Evolutionary conservation across 2,329 filamentous ascomycete species (phyloP), one percentile per base, ranked within the genome.

Genomic region (Plenodomus tracheiphilus): DNA sequence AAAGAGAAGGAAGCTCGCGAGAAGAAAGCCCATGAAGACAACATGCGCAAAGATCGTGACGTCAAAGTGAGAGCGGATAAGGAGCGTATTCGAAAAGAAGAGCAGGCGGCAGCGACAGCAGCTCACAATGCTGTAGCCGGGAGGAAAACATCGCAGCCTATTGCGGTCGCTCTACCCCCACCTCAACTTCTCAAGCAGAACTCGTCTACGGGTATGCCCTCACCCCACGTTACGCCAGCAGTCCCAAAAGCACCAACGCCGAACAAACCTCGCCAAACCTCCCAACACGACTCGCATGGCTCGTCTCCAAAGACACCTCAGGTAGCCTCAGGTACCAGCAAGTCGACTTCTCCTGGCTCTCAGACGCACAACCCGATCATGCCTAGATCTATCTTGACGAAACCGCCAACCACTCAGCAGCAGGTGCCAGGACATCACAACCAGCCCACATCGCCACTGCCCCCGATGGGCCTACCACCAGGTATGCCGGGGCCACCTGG

Each of bases 161-260:
- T 75, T 60, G 59, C 73, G 45, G 77, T 82, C 25, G 78, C 80
- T 39, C 68, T 84, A 35, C 79, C 82, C 30, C 79, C 82, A 30
- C 75, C 80, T 37, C 79, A 78, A 41, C 65, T 84, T 43, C 73
- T 79, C 34, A 78, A 83, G 58, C 79, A 82, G 47, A 80, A 76
- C 22, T 71, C 69, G 18, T 72, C 75, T 25, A 74, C 76, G 15
- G 75, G 74, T 50, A 81, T 87, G 56, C 84, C 85, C 40, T 97
- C 93, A 15, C 93, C 93, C 7, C 89, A 91, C 67, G 82, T 93
- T 42, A 94, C 89, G 28, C 93, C 94, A 7, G 86, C 85, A 20
- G 75, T 96, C 39, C 86, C 91, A 11, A 96, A 96, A 70, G 86
- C 86, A 17, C 85, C 91, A 4, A 92, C 89, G 11, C 89, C 91